Base-by-base conservation (phyloP, 129 eudicot genomes). In the Deinandra increscens region DNA sequence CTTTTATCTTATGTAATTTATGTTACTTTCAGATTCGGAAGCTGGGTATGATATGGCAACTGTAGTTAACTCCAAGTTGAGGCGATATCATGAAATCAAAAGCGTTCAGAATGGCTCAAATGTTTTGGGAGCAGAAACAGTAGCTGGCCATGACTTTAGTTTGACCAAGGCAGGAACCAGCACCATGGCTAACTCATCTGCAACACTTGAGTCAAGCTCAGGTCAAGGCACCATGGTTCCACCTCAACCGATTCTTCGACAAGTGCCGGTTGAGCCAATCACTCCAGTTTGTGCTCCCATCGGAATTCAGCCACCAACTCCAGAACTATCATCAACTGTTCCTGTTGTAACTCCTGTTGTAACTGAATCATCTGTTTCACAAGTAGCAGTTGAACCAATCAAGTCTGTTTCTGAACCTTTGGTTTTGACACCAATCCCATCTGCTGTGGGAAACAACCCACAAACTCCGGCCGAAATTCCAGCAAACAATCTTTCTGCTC, bases 41-140 rank as follows among this genome's bases (percentile, higher is more conserved):
- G 59, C 76, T 5, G 76, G 70, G 17, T 45, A 48, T 37, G 64
- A 60, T 60, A 70, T 86, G 48, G 77, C 72, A 18, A 79, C 77
- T 71, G 75, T 84, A 39, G 70, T 86, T 33, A 68, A 60, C 70
- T 79, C 83, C 48, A 89, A 84, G 60, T 51, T 37, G 41, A 80
- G 71, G 79, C 50, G 79, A 19, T 55, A 38, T 39, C 77, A 58
- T 58, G 85, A 78, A 60, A 4, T 55, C 23, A 12, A 29, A 34
- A 49, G 1, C 38, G 29, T 0, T 65, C 67, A 72, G 9, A 50
- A 45, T 41, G 69, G 60, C 54, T 20, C 65, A 14, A 5, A 37
- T 56, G 75, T 73, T 39, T 56, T 51, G 59, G 73, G 23, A 37
- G 14, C 45, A 26, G 51, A 45, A 53, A 2, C 37, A 26, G 77